Evolutionary conservation across 371 early-diverging fungal species (phyloP).

Genomic region (Mortierella sp.): DNA sequence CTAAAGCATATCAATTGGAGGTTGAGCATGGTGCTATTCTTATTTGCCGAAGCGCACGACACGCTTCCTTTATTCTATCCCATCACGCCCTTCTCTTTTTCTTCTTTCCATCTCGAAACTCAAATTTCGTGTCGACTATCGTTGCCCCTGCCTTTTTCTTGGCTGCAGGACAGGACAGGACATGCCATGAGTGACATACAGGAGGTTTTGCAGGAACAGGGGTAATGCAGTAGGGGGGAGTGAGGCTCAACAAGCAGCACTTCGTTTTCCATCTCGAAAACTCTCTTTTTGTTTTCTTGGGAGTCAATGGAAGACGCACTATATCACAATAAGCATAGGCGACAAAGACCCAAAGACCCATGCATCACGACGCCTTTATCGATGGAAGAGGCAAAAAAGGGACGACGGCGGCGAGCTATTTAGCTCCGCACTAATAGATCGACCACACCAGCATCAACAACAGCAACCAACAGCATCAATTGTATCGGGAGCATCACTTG

Average conservation of each 20-base stretch:
- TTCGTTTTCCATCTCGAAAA: constrained; percentile 5
- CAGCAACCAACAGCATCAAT: not conserved
- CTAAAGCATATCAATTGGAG: not conserved
- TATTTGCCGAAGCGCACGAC: not conserved
- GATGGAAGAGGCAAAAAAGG: not conserved
- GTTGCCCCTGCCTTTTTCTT: not conserved
- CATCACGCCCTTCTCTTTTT: not conserved
- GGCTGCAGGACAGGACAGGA: not conserved
- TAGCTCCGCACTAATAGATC: constrained; percentile 8
- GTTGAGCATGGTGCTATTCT: not conserved
- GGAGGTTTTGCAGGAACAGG: not conserved
- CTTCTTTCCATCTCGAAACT: not conserved
- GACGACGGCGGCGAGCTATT: not conserved
- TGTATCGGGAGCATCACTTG: not conserved
- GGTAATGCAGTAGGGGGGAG: not conserved
- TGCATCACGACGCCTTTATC: not conserved
- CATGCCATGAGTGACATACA: not conserved
- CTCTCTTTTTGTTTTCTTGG: not conserved
- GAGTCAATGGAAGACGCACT: not conserved
- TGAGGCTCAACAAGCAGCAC: constrained; percentile 6
- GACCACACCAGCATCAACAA: constrained; percentile 4
- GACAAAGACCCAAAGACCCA: not conserved
- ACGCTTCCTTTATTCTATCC: not conserved
- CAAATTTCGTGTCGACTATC: not conserved
- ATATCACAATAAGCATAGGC: not conserved